Evolutionary conservation across 2,329 filamentous ascomycete genomes (phyloP), one percentile per base, ranked within the genome.

Genomic region (Cyanodermella asteris): DNA sequence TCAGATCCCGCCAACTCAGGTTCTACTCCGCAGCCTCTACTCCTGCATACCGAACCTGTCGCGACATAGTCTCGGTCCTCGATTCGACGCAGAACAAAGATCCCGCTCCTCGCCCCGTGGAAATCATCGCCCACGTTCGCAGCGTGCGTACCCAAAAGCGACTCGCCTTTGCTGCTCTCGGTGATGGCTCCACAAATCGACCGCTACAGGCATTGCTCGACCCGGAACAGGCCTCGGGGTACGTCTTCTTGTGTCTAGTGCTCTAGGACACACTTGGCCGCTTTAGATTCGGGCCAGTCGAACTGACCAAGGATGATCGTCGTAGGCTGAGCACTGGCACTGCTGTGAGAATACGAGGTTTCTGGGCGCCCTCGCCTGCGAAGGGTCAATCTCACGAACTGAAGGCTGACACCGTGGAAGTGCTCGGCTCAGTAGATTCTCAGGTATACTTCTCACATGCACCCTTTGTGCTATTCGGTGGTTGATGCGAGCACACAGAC

Each of bases 71-170:
- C n/a, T n/a, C n/a, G n/a, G n/a, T n/a, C n/a, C n/a, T n/a, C n/a
- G n/a, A n/a, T n/a, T n/a, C n/a, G n/a, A n/a, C n/a, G n/a, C n/a
- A n/a, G n/a, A n/a, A n/a, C n/a, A n/a, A n/a, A n/a, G n/a, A n/a
- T n/a, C n/a, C n/a, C n/a, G n/a, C n/a, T n/a, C n/a, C n/a, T n/a
- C n/a, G n/a, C n/a, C n/a, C n/a, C n/a, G n/a, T n/a, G n/a, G n/a
- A n/a, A n/a, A n/a, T n/a, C n/a, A n/a, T n/a, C n/a, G n/a, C n/a
- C n/a, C n/a, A n/a, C 53, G 61, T 93, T 28, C 67, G 77, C 34
- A 84, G 78, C 4, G 71, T 91, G 31, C 65, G 84, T 33, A 76
- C 78, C 45, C 81, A 90, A 56, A 91, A 93, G 46, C 63, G 63
- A 13, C 59, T 74, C 31, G 71, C 74, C 5, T 94, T 97, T 51